phyloP scores from a whole-genome alignment of 306 rosid species.

The Rosa multiflora region DNA sequence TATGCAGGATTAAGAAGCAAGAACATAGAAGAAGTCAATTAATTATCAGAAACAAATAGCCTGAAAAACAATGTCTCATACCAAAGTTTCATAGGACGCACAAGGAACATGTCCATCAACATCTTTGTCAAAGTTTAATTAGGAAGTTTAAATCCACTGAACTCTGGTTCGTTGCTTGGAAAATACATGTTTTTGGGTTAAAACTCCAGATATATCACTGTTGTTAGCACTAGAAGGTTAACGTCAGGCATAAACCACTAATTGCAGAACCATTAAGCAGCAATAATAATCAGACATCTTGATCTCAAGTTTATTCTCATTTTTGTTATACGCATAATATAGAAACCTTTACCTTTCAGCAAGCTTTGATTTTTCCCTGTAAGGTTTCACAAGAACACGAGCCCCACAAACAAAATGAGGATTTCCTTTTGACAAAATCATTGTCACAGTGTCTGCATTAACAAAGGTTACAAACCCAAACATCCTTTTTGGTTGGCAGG shows the following conservation, averaged over 20 bases:
- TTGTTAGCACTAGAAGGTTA: not conserved
- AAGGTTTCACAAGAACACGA: constrained; percentile 86
- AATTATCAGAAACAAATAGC: not conserved
- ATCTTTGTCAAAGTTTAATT: not conserved
- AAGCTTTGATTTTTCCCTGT: constrained; percentile 74
- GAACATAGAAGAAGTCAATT: not conserved
- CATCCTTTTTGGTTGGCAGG: constrained; percentile 79
- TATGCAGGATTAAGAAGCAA: too few species aligned
- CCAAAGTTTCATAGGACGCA: not conserved
- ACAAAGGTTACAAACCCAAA: constrained; percentile 85
- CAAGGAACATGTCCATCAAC: not conserved
- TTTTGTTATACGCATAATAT: not conserved
- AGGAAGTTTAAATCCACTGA: not conserved
- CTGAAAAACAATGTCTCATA: not conserved
- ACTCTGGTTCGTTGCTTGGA: not conserved
- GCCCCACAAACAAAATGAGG: constrained; percentile 74
- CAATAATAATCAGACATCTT: not conserved
- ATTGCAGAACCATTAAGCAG: not conserved
- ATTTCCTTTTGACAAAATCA: constrained; percentile 60
- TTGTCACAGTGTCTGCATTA: constrained; percentile 61
- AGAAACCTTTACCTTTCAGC: constrained; percentile 41
- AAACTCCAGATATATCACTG: not conserved
- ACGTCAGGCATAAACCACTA: not conserved
- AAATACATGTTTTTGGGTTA: not conserved
- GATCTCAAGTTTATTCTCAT: not conserved